Conservation (phyloP, 768 basidiomycete genomes). For the Rubroboletus pulcherrimus region DNA sequence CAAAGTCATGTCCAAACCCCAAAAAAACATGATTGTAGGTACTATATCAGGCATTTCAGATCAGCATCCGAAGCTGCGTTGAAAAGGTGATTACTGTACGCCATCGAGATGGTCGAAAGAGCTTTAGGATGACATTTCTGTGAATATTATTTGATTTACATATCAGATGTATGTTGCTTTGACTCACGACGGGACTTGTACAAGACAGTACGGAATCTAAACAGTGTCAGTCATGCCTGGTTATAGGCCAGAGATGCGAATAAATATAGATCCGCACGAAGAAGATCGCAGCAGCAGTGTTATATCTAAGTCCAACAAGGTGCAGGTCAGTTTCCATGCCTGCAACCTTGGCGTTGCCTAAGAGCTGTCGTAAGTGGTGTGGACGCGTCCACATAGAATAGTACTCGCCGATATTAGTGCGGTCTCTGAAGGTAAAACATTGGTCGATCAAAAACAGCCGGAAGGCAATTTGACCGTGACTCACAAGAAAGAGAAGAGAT, state of each 20-base stretch:
- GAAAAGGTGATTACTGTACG: constrained; percentile 14
- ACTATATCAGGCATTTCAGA: constrained; percentile 27
- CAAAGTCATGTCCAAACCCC: constrained; percentile 36
- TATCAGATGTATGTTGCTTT: not conserved
- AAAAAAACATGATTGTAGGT: constrained; percentile 33
- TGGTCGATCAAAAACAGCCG: not conserved
- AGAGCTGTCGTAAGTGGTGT: constrained; percentile 3
- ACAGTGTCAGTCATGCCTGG: not conserved
- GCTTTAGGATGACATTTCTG: constrained; percentile 38
- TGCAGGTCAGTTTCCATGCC: constrained; percentile 41
- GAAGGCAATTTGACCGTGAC: not conserved
- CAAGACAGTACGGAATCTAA: constrained; percentile 35
- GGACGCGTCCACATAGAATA: not conserved
- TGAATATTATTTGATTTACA: not conserved
- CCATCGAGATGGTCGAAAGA: constrained; percentile 33
- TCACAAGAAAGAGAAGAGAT: constrained; percentile 20
- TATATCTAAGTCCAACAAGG: constrained; percentile 35
- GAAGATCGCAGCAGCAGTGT: constrained; percentile 37
- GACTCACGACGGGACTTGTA: constrained; percentile 39
- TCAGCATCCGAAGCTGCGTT: not conserved
- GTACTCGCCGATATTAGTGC: constrained; percentile 41
- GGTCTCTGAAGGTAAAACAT: constrained; percentile 31
- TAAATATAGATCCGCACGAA: constrained; percentile 23
- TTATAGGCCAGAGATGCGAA: not conserved
- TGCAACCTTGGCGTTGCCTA: constrained; percentile 43